Evolutionary conservation across 2,329 filamentous ascomycete species (phyloP), one percentile per base, ranked within the genome.

Genomic region (Incumbomyces lentus): DNA sequence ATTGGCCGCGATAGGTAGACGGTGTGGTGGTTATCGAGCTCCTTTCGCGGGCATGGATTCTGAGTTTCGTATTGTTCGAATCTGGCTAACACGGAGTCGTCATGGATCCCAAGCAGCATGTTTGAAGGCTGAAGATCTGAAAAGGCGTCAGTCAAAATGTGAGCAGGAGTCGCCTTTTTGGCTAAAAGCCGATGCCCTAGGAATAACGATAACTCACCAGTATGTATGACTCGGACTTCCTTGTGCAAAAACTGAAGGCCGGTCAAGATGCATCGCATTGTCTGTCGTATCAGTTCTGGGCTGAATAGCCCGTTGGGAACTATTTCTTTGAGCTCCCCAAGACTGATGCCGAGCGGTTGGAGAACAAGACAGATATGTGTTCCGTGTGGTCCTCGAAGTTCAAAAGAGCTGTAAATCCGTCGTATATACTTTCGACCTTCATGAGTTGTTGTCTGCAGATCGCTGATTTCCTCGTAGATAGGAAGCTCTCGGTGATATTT

Each of bases 171-270:
- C 8, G 22, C 22, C 22, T 5, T 5, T 26, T n/a, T n/a, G n/a
- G 22, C 22, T 26, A 26, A 26, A n/a, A 26, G 22, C 22, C 8
- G 32, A 74, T 68, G 39, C 73, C 73, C 48, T 70, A 65, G 2
- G 66, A 64, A 50, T 69, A 71, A 26, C 74, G 69, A 53, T 67
- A 26, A 26, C 22, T 26, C 22, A 26, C 22, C 22, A 44, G 69
- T 68, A 50, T 74, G 68, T 35, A 72, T 62, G 14, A 73, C 55
- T 11, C 64, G 50, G 56, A 68, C 72, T 49, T 72, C 66, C 1
- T 56, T 66, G 50, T 74, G 71, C 1, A 75, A 30, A 17, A 45
- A 45, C 11, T 45, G 16, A n/a, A 45, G 43, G 18, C 33, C 43
- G 10, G 19, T 11, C 26, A 45, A 45, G 17, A 45, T 26, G 8